Base-by-base conservation (phyloP, 2,329 filamentous ascomycete genomes). In the Fusarium sp. region DNA sequence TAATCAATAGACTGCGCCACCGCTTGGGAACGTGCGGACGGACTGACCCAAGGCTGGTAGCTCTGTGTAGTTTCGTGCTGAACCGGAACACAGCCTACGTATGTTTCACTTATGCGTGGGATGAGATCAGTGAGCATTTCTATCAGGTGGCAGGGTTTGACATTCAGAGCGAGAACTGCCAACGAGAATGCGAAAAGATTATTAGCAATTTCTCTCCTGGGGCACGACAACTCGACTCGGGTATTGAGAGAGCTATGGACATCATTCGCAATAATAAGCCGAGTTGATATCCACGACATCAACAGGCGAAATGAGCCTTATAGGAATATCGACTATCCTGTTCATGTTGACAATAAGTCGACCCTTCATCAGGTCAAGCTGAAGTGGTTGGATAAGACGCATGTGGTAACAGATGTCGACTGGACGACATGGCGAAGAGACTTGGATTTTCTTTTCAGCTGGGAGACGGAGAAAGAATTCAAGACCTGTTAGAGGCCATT, bases 401-500 rank as follows among this genome's bases (percentile, higher is more conserved):
- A 25, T 15, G n/a, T 51, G 14, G 3, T 21, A 27, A 2, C 5
- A 52, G 18, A 0, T 27, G 21, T 38, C 19, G 10, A 10, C 18
- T 10, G 2, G 12, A 27, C 9, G 31, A 18, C n/a, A 37, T 4
- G 23, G 18, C 14, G 14, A 16, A 21, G 49, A 21, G 14, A 27
- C 33, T 27, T 27, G 29, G 5, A 4, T 12, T 27, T 12, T 27
- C 3, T 25, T 11, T 16, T 27, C 49, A 38, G 23, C 9, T 16
- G 14, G 49, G 33, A 7, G 21, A 38, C 7, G 19, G 7, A 12
- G 19, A 35, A n/a, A 7, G 19, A 38, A 12, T 12, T 10, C 14
- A 9, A 27, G 23, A 21, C 23, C 23, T 7, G 5, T 0, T 5
- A 38, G 14, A 10, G 14, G 14, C 3, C 5, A 21, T 12, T 7